These are phyloP conservation scores for Clohesyomyces aquaticus DNA, from an alignment of 495 filamentous ascomycete genomes.

Conservation along the genomic window DNA sequence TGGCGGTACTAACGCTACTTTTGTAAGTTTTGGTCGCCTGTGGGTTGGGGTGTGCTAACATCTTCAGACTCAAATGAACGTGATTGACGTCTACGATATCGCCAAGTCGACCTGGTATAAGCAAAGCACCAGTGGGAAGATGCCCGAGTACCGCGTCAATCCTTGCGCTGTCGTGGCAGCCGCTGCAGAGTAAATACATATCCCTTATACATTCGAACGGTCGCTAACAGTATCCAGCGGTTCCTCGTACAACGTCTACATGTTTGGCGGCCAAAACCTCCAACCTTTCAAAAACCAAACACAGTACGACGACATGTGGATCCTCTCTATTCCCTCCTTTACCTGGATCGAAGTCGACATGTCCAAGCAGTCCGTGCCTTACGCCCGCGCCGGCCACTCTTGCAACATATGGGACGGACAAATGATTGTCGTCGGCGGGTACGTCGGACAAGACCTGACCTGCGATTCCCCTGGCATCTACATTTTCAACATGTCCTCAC, in stretches of 20 bases:
- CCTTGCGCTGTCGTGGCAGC: conserved; percentile 72
- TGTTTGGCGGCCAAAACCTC: conserved; percentile 76
- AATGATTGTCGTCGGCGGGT: conserved; percentile 74
- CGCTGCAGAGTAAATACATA: conserved; percentile 53
- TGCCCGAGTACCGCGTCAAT: conserved; percentile 69
- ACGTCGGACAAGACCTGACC: conserved; percentile 60
- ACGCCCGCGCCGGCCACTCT: conserved; percentile 68
- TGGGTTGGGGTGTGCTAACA: neutral
- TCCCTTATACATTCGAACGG: neutral
- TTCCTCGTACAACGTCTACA: conserved; percentile 71
- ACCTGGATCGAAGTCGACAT: conserved; percentile 71
- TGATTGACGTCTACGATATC: conserved; percentile 77
- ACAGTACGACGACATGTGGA: conserved; percentile 77
- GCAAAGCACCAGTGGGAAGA: conserved; percentile 66
- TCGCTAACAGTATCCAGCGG: conserved; percentile 60
- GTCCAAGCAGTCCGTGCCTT: conserved; percentile 56
- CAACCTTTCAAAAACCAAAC: conserved; percentile 61
- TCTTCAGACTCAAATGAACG: conserved; percentile 64
- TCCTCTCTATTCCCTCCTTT: conserved; percentile 73
- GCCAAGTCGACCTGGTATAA: conserved; percentile 77
- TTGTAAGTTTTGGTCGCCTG: conserved; percentile 46
- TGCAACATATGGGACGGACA: conserved; percentile 72
- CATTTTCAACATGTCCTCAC: conserved; percentile 65
- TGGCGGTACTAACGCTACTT: conserved; percentile 66
- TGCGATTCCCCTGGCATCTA: conserved; percentile 74